Evolutionary conservation across 306 rosid genomes (phyloP).

Genomic region (Quercus agrifolia): DNA sequence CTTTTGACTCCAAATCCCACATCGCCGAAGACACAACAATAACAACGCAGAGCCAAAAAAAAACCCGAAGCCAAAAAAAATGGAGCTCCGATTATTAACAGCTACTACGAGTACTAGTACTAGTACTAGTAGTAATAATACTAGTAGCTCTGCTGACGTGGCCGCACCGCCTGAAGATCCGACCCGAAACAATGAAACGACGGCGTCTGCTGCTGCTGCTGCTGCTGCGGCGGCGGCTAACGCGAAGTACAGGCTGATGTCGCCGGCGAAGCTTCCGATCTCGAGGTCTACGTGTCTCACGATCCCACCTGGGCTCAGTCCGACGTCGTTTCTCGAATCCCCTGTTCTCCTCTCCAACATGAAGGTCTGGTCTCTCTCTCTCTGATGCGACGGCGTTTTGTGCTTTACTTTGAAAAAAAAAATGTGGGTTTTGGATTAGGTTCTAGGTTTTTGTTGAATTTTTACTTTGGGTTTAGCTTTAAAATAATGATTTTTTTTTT

Average conservation of each 20-base stretch:
- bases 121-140: too few species aligned
- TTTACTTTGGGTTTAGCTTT: too few species aligned
- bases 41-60: too few species aligned
- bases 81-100: neutral
- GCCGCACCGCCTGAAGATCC: neutral
- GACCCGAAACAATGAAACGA: too few species aligned
- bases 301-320: conserved; percentile 82
- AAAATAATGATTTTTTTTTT: too few species aligned
- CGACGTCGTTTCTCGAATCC: conserved; percentile 84
- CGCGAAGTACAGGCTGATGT: conserved; percentile 82
- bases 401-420: conserved; percentile 4
- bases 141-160: neutral
- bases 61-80: too few species aligned
- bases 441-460: neutral
- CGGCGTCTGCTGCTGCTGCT: neutral
- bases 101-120: too few species aligned
- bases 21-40: too few species aligned
- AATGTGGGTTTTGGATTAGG: conserved; percentile 23
- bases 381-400: conserved; percentile 1
- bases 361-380: conserved; percentile 47
- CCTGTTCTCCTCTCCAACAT: conserved; percentile 84
- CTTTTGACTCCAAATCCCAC: neutral
- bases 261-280: conserved; percentile 99
- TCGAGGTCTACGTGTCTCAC: conserved; percentile 78
- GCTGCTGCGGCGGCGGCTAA: neutral